phyloP scores from a whole-genome alignment of 176 grass and related monocot genomes.

The Miscanthus lutarioriparius region DNA sequence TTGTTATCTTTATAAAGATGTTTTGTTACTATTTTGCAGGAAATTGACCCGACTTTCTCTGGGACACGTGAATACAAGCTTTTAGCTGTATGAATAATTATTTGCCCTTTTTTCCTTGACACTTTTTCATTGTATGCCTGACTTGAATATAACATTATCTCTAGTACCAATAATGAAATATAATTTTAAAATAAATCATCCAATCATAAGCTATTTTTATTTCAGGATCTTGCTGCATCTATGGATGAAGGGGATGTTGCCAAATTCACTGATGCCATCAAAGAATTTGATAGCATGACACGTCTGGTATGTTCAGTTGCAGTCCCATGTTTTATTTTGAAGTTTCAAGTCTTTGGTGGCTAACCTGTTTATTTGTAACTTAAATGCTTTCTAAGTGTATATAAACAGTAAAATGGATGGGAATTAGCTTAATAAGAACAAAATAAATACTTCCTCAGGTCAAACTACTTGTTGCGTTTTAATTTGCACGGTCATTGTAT shows the following conservation, averaged over 20 bases:
- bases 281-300: conserved; percentile 98
- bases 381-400: not conserved
- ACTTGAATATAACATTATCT: conserved; percentile 6
- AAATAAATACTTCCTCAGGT: not conserved
- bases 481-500: not conserved
- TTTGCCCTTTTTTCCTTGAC: conserved; percentile 22
- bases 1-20: conserved; percentile 32
- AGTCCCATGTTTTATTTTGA: conserved; percentile 10
- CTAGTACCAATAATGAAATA: conserved; percentile 16
- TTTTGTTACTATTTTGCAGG: conserved; percentile 47
- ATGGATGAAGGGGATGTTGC: conserved; percentile 94
- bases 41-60: conserved; percentile 96
- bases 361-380: conserved; percentile 10
- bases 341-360: not conserved
- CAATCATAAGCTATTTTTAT: not conserved
- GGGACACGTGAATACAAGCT: conserved; percentile 94
- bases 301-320: conserved; percentile 66
- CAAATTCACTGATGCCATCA: conserved; percentile 90
- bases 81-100: conserved; percentile 66
- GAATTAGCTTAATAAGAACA: not conserved
- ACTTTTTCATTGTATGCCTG: conserved; percentile 16
- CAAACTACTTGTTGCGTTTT: not conserved
- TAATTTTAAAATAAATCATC: conserved; percentile 5
- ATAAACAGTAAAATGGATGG: not conserved
- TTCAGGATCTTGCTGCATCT: conserved; percentile 84